Conservation (phyloP, 768 basidiomycete genomes). For the Leucocoprinus sp. region DNA sequence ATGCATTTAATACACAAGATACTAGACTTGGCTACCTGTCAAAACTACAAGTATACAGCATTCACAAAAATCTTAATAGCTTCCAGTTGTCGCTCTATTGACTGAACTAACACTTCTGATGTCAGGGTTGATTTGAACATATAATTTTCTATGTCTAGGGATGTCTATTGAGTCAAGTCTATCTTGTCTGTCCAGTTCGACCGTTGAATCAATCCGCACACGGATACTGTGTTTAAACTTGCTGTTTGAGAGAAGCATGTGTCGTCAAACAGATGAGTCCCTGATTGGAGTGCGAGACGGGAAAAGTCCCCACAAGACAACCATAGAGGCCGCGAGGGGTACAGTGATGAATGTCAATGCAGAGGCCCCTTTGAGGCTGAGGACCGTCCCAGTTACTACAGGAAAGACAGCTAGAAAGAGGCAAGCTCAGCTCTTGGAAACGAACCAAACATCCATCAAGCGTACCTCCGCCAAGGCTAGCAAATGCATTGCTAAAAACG, state of each 20-base stretch:
- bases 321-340: conserved; percentile 22
- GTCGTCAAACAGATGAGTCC: neutral
- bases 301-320: conserved; percentile 6
- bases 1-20: no score
- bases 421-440: neutral
- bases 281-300: conserved; percentile 1
- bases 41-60: no score
- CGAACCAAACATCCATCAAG: neutral
- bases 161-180: no score
- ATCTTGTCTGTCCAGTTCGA: no score
- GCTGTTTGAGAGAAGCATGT: neutral
- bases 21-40: no score
- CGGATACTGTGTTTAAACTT: neutral
- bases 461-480: conserved; percentile 13
- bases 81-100: no score
- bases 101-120: no score
- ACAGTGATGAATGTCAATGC: conserved; percentile 36
- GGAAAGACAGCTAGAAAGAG: conserved; percentile 36
- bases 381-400: conserved; percentile 37
- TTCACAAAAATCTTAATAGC: no score
- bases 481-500: conserved; percentile 11
- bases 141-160: no score
- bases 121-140: no score
- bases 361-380: conserved; percentile 29
- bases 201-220: no score